Base-by-base conservation (phyloP, 148 eudicot species). In the Rhododendron henanense region DNA sequence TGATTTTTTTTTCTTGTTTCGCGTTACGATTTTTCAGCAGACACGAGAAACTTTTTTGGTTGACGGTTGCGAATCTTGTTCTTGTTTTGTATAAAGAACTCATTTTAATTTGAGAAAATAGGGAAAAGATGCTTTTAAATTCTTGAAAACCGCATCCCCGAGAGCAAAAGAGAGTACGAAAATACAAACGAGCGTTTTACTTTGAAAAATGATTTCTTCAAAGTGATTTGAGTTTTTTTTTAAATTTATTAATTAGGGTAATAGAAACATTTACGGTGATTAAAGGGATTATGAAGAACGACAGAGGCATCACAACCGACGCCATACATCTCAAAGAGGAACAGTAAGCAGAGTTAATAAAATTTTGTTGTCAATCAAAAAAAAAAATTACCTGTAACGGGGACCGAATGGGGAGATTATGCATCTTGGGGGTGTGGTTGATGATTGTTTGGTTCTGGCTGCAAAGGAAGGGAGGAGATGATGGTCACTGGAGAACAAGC, bases 401-500 rank as follows among this genome's bases (percentile, higher is more conserved):
- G 96, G 92, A 88, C 87, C 83, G 61, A 90, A 96, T 55, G 98
- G 98, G 2, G 94, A 93, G 28, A 96, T 81, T 55, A 92, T 89
- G 82, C 79, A 86, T 76, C 85, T 92, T 7, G 92, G 76, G 35
- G 91, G 96, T 50, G 88, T 89, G 28, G 90, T 85, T 8, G 92
- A 39, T 45, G 39, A 37, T 37, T 87, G 92, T 78, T 93, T 93
- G 86, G 91, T 91, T 81, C 93, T 87, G 84, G 98, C 96, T 82
- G 98, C 98, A 10, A 96, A 95, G 37, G 95, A 93, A 9, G 98
- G 98, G 59, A 96, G 86, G 79, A 95, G 87, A 21, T 91, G 91
- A 76, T 96, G 39, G 3, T 37, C 94, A 51, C 88, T 89, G 13
- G 98, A 91, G 88, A 93, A 93, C 83, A 93, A 89, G 71, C 92